phyloP scores from a whole-genome alignment of 1,284 basidiomycete genomes.

The Ceratorhiza oryzae-sativae region DNA sequence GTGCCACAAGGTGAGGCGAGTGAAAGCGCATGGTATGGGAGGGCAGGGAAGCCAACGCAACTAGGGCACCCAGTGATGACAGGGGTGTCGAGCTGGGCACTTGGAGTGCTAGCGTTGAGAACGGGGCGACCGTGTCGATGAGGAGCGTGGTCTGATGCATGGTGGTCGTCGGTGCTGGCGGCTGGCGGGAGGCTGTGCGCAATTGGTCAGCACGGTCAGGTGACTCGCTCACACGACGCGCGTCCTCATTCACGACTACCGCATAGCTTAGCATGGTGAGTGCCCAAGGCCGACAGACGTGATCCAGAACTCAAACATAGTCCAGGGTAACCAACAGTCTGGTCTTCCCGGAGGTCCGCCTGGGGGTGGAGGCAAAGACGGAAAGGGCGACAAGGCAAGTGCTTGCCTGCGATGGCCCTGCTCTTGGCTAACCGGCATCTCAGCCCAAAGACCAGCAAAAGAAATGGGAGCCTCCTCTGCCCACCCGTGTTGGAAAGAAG shows the following conservation, averaged over 20 bases:
- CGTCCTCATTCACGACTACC: conserved; percentile 27
- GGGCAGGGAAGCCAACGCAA: conserved; percentile 1
- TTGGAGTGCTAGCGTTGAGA: conserved; percentile 71
- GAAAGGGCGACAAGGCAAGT: conserved; percentile 61
- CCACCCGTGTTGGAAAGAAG: conserved; percentile 96
- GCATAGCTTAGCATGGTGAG: conserved; percentile 18
- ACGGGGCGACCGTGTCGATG: conserved; percentile 77
- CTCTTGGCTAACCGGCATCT: neutral
- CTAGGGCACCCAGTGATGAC: conserved; percentile 54
- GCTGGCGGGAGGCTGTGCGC: neutral
- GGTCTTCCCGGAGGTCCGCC: conserved; percentile 60
- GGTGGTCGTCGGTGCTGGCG: conserved; percentile 15
- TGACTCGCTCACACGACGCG: conserved; percentile 11
- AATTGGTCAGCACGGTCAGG: neutral
- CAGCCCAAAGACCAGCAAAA: conserved; percentile 69
- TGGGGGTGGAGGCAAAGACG: conserved; percentile 59
- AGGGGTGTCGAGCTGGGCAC: conserved; percentile 62
- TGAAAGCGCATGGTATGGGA: conserved; percentile 23
- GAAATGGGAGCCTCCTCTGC: conserved; percentile 99
- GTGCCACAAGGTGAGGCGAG: conserved; percentile 28
- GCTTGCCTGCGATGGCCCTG: neutral
- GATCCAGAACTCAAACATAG: neutral
- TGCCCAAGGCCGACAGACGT: neutral
- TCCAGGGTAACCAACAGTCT: conserved; percentile 81
- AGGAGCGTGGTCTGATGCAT: conserved; percentile 58